These are phyloP conservation scores for Populus davidiana DNA, from an alignment of 345 rosid species.

Conservation along the genomic window DNA sequence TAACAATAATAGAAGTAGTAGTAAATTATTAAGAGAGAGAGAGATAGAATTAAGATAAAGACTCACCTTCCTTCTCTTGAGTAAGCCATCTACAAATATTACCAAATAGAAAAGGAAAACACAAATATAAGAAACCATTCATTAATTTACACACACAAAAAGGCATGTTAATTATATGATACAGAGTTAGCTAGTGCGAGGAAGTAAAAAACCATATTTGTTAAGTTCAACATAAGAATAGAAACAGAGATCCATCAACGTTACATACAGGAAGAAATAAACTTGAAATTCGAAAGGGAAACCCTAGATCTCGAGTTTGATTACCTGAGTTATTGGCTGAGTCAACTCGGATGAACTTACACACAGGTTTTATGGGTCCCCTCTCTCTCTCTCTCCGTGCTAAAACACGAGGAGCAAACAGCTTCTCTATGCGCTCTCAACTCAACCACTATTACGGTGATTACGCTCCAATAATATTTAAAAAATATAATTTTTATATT, in stretches of 20 bases:
- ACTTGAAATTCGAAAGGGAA: background rate
- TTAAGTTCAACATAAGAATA: background rate
- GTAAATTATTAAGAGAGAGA: background rate
- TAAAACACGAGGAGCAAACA: background rate
- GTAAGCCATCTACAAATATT: conserved; percentile 39
- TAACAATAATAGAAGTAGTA: background rate
- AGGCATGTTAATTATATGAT: background rate
- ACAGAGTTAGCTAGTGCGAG: background rate
- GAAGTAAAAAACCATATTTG: background rate
- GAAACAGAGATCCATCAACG: background rate
- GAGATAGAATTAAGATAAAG: background rate
- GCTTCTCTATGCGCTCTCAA: too few species aligned
- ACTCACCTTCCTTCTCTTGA: conserved; percentile 56
- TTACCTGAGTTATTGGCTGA: background rate
- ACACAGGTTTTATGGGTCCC: background rate
- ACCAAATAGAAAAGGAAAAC: background rate
- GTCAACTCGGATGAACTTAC: background rate
- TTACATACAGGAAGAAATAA: background rate
- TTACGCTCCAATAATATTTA: too few species aligned
- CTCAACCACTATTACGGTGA: too few species aligned
- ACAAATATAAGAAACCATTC: background rate
- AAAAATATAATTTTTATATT: too few species aligned
- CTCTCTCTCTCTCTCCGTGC: background rate
- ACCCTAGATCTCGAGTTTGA: background rate
- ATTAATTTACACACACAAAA: background rate